A percentile compares a stretch with the other conserved stretches of the same genome.
phyloP scores from a whole-genome alignment of 306 rosid genomes.

The apple (Malus domestica) region DNA sequence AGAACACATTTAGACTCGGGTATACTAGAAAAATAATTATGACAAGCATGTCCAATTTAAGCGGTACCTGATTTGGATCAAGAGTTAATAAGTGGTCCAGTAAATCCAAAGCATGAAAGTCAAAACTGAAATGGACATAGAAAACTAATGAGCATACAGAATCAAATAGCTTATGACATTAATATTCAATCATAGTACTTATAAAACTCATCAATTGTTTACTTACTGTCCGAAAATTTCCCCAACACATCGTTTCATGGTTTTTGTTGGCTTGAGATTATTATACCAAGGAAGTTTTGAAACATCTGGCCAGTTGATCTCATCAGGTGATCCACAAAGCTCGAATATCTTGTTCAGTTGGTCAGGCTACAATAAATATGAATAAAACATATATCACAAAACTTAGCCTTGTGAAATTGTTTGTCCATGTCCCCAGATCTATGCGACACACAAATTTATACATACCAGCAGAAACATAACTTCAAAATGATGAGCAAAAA shows the following conservation, averaged over 20 bases:
- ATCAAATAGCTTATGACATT: background rate
- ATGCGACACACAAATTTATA: no score
- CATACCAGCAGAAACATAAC: no score
- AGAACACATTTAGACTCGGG: no score
- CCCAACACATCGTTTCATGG: conserved; percentile 59
- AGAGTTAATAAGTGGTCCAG: conserved; percentile 61
- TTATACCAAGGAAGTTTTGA: conserved; percentile 53
- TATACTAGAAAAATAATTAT: background rate
- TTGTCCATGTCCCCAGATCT: no score
- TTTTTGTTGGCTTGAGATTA: conserved; percentile 58
- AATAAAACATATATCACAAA: background rate
- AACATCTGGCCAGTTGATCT: conserved; percentile 66
- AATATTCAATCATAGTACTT: background rate
- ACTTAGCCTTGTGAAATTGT: no score
- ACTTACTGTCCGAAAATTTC: conserved; percentile 56
- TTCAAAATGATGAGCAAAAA: no score
- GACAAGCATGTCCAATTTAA: background rate
- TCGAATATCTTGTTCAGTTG: conserved; percentile 64
- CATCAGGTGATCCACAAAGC: conserved; percentile 75
- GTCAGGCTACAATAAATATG: conserved; percentile 46
- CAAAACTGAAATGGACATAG: conserved; percentile 35
- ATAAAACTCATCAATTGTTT: background rate
- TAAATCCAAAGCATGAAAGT: conserved; percentile 60
- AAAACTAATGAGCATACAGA: background rate
- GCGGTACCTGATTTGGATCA: conserved; percentile 59